Base-by-base conservation (phyloP, 805 yeast genomes). In the Cyberlindnera maritima region DNA sequence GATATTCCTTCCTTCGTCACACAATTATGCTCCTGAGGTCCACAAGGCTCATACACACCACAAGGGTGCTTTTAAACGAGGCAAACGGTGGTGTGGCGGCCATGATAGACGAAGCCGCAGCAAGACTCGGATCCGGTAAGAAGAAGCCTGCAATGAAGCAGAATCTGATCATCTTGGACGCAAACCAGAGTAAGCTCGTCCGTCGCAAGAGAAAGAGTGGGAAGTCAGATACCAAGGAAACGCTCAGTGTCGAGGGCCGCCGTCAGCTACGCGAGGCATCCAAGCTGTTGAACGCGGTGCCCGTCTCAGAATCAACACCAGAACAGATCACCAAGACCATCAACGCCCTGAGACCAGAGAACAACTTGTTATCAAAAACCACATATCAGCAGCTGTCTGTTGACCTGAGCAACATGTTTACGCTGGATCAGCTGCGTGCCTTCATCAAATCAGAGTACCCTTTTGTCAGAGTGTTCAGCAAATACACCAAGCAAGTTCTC, bases 141-240 rank as follows among this genome's bases (percentile, higher is more conserved):
- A 59, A 59, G 47, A 49, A 48, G 13, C 47, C 58, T 3, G 54
- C 63, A n/a, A 44, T 23, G 29, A 59, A 56, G 35, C 63, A 56
- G 41, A 39, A 41, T 21, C 32, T 59, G 9, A 55, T 59, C 17
- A 59, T 59, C 10, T 39, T 59, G 34, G 43, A 57, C 33, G 63
- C 61, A 4, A 35, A 43, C 7, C 50, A 57, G 39, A 56, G 60
- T 17, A 53, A 36, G 13, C 47, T 59, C 3, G 39, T 54, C 2
- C 42, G 52, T 5, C 41, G 41, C n/a, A 45, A 37, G 18, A 39
- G 41, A 32, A 37, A 41, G 18, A 14, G 28, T 11, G n/a, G n/a
- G 25, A 25, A 25, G 15, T 8, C 11, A 2, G 25, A n/a, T 15
- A 10, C 12, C n/a, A 39, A 21, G 14, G 17, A 8, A 14, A 4